phyloP scores from a whole-genome alignment of 192 early-diverging fungal genomes.

The Anaeromyces robustus region DNA sequence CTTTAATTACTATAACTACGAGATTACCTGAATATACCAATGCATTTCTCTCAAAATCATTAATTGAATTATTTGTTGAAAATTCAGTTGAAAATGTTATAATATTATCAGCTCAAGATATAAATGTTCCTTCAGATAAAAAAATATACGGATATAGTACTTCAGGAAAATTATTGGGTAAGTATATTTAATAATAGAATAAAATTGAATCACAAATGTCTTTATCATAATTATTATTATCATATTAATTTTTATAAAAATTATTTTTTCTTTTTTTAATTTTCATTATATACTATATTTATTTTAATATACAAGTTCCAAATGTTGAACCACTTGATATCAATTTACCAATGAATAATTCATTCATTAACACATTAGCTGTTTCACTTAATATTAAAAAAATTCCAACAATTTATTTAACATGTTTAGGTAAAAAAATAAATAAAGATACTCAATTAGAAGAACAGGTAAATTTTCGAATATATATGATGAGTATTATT shows the following conservation, averaged over 20 bases:
- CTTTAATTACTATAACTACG: neutral
- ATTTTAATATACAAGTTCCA: neutral
- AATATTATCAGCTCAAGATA: neutral
- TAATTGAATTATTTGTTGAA: neutral
- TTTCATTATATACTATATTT: too few relatives aligned
- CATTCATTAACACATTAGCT: neutral
- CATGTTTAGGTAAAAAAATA: neutral
- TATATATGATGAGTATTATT: too few relatives aligned
- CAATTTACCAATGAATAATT: neutral
- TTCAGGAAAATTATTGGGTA: neutral
- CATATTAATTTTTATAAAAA: too few relatives aligned
- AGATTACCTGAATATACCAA: neutral
- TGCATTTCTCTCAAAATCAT: neutral
- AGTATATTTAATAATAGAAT: too few relatives aligned
- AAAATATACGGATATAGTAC: neutral
- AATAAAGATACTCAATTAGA: neutral
- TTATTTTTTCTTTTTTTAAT: too few relatives aligned
- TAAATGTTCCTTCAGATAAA: neutral
- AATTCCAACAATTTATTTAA: neutral
- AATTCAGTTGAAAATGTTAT: neutral
- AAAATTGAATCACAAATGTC: too few relatives aligned
- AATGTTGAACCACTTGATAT: neutral
- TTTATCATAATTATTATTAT: too few relatives aligned
- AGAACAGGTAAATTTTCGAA: neutral
- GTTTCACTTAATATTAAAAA: neutral